Conservation (phyloP, 371 early-diverging fungal species). For the Mortierella sp. region DNA sequence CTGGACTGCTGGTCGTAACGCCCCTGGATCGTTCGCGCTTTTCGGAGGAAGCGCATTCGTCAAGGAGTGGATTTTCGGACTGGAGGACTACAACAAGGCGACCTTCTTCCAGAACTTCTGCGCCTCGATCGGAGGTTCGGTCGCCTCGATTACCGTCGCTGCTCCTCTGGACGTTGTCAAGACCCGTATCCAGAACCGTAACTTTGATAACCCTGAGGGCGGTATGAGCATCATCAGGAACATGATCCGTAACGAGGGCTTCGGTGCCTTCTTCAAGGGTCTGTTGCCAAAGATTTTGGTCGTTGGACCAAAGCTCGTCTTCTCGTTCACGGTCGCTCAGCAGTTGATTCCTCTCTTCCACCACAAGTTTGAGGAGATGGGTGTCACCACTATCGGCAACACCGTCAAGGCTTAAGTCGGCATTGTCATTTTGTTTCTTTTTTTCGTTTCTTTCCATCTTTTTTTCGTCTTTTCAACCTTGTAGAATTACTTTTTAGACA, state of each 20-base stretch:
- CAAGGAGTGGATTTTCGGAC: slow-evolving; percentile 91
- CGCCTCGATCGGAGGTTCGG: slow-evolving; percentile 95
- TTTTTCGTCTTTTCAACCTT: neutral
- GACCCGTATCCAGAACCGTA: slow-evolving; percentile 97
- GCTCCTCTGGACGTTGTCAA: slow-evolving; percentile 98
- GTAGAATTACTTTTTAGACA: slow-evolving; percentile 14
- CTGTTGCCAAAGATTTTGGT: slow-evolving; percentile 95
- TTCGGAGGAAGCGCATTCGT: slow-evolving; percentile 96
- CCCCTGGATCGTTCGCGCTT: slow-evolving; percentile 97
- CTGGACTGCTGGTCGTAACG: slow-evolving; percentile 99
- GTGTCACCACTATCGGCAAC: slow-evolving; percentile 60
- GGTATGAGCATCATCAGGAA: slow-evolving; percentile 89
- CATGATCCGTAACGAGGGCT: slow-evolving; percentile 93
- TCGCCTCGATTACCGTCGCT: slow-evolving; percentile 95
- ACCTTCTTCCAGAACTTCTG: slow-evolving; percentile 98
- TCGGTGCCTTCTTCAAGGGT: slow-evolving; percentile 97
- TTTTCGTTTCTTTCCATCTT: neutral
- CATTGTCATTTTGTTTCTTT: neutral
- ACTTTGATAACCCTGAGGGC: slow-evolving; percentile 89
- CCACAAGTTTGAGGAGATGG: slow-evolving; percentile 60
- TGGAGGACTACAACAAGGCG: slow-evolving; percentile 93
- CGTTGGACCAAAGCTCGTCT: slow-evolving; percentile 98
- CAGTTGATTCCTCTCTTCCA: slow-evolving; percentile 91
- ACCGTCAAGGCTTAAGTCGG: slow-evolving; percentile 9
- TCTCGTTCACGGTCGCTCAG: slow-evolving; percentile 97